Conservation (phyloP, 1,284 basidiomycete genomes). For the Heliocybe sulcata region DNA sequence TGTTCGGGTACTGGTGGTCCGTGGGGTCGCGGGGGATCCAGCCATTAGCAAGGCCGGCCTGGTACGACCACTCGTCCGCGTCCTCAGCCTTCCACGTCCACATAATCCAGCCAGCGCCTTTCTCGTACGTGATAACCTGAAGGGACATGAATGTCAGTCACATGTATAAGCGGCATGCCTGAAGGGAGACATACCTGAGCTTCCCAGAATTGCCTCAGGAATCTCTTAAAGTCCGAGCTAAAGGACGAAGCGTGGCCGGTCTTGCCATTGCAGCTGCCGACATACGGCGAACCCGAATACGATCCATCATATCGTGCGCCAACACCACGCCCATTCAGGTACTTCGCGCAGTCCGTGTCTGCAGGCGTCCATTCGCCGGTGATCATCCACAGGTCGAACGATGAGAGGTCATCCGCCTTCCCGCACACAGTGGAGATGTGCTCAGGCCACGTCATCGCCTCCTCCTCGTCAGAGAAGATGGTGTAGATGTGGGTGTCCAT, state of each 20-base stretch:
- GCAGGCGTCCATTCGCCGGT: slow-evolving; percentile 87
- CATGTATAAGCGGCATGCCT: slow-evolving; percentile 29
- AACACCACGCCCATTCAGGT: slow-evolving; percentile 45
- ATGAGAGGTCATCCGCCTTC: slow-evolving; percentile 35
- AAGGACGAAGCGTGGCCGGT: slow-evolving; percentile 72
- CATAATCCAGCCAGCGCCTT: slow-evolving; percentile 62
- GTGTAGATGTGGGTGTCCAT: slow-evolving; percentile 85
- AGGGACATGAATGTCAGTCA: background rate
- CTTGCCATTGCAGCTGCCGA: slow-evolving; percentile 69
- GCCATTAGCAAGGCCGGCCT: slow-evolving; percentile 68
- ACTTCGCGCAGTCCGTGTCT: slow-evolving; percentile 80
- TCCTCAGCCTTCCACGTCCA: slow-evolving; percentile 56
- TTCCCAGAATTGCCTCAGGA: slow-evolving; percentile 81
- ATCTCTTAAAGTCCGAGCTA: slow-evolving; percentile 75
- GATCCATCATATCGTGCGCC: slow-evolving; percentile 81
- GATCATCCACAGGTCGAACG: slow-evolving; percentile 64
- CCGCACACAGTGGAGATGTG: slow-evolving; percentile 66
- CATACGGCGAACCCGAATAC: slow-evolving; percentile 52
- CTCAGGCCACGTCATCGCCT: slow-evolving; percentile 41
- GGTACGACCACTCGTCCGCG: slow-evolving; percentile 74
- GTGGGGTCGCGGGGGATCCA: slow-evolving; percentile 76
- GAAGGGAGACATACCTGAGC: slow-evolving; percentile 54
- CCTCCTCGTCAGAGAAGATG: slow-evolving; percentile 65
- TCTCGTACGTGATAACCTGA: slow-evolving; percentile 52
- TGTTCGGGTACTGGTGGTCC: slow-evolving; percentile 36